Conservation (phyloP, 345 rosid species). For the Luvunga scandens region DNA sequence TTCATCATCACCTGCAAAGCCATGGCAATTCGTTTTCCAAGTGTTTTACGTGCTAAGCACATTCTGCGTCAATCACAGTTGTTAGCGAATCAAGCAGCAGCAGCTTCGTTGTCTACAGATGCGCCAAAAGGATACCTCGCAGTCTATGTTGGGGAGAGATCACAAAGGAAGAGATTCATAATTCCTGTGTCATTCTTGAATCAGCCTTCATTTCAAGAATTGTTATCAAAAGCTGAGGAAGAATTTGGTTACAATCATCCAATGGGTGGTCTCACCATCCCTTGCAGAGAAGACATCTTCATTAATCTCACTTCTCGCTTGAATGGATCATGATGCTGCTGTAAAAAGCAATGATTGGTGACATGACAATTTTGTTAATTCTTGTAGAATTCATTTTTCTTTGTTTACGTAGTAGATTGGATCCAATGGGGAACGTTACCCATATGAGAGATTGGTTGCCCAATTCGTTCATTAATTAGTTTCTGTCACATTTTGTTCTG, state of each 20-base stretch:
- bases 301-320: slow-evolving; percentile 25
- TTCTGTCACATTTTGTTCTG: too few relatives aligned
- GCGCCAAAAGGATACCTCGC: slow-evolving; percentile 39
- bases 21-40: too few relatives aligned
- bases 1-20: too few relatives aligned
- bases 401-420: background rate
- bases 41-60: too few relatives aligned
- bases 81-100: too few relatives aligned
- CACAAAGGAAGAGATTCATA: slow-evolving; percentile 29
- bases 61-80: too few relatives aligned
- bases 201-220: slow-evolving; percentile 34
- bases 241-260: slow-evolving; percentile 45
- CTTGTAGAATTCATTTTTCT: background rate
- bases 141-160: slow-evolving; percentile 35
- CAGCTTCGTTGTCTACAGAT: background rate
- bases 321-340: slow-evolving; percentile 8
- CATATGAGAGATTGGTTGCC: background rate
- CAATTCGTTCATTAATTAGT: too few relatives aligned
- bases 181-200: slow-evolving; percentile 38
- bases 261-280: slow-evolving; percentile 35
- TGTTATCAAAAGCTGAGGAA: slow-evolving; percentile 37
- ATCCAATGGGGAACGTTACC: background rate
- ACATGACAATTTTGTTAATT: background rate
- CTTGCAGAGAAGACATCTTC: slow-evolving; percentile 38
- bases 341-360: too few relatives aligned